phyloP scores from a whole-genome alignment of 345 rosid species.

The Aegle marmelos region DNA sequence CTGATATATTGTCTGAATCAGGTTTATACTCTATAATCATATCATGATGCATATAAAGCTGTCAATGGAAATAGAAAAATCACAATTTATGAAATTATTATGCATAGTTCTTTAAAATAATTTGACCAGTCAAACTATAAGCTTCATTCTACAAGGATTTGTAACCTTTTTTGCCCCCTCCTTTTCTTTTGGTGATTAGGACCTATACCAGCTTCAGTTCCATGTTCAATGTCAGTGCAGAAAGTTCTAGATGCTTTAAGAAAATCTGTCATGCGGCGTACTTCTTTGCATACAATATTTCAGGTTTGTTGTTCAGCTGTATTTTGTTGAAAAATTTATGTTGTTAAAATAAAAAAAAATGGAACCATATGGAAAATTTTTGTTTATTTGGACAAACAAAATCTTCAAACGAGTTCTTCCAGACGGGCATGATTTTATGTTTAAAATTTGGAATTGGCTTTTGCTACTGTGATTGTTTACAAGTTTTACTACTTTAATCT shows the following conservation, averaged over 20 bases:
- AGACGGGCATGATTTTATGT: background rate
- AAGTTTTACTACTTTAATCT: background rate
- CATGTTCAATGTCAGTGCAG: conserved; percentile 38
- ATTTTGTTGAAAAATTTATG: conserved; percentile 1
- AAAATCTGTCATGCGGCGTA: conserved; percentile 64
- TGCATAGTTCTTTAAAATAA: background rate
- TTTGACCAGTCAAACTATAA: background rate
- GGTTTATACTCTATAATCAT: conserved; percentile 11
- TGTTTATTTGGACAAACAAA: background rate
- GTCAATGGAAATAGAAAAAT: background rate
- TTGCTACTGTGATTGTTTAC: background rate
- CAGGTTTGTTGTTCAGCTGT: conserved; percentile 38
- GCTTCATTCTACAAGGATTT: background rate
- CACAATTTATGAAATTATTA: background rate
- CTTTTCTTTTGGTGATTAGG: conserved; percentile 5
- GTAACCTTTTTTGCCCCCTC: background rate
- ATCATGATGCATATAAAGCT: background rate
- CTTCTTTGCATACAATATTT: conserved; percentile 52
- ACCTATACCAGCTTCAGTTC: conserved; percentile 28
- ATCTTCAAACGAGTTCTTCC: background rate
- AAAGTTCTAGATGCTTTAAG: conserved; percentile 59
- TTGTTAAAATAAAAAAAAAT: background rate
- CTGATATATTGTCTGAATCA: conserved; percentile 26
- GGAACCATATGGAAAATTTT: background rate
- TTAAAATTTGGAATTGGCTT: background rate